Percentiles rank a stretch among this genome's conserved stretches.
phyloP scores from a whole-genome alignment of 441 rosid genomes.

The Isatis lusitanica region DNA sequence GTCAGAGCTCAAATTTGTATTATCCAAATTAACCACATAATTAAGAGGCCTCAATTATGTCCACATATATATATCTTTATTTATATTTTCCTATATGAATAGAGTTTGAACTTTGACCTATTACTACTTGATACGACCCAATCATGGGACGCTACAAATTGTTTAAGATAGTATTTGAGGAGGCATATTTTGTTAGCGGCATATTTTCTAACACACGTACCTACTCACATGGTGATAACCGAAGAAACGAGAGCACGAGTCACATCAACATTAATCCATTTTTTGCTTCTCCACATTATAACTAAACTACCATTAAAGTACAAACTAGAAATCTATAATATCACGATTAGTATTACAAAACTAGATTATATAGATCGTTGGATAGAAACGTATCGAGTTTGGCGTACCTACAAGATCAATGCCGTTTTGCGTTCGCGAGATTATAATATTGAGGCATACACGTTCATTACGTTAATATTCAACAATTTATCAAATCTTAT shows the following conservation, averaged over 20 bases:
- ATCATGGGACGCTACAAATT: slow-evolving; percentile 22
- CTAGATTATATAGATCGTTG: neutral
- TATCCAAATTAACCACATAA: neutral
- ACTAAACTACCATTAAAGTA: neutral
- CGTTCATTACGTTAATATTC: slow-evolving; percentile 3
- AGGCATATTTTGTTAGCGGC: slow-evolving; percentile 23
- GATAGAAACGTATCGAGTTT: slow-evolving; percentile 29
- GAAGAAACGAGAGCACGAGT: slow-evolving; percentile 20
- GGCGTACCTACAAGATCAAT: slow-evolving; percentile 39
- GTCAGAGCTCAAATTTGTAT: slow-evolving; percentile 13
- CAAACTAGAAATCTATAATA: neutral
- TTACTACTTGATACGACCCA: slow-evolving; percentile 8
- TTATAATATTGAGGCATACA: slow-evolving; percentile 6
- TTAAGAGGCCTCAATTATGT: slow-evolving; percentile 4
- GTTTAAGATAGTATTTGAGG: neutral
- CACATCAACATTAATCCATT: slow-evolving; percentile 13
- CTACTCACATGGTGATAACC: slow-evolving; percentile 29
- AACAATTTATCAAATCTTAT: neutral
- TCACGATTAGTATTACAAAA: neutral
- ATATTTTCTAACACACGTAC: slow-evolving; percentile 17
- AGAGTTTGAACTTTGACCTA: slow-evolving; percentile 23
- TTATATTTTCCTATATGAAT: neutral
- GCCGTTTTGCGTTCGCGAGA: slow-evolving; percentile 2
- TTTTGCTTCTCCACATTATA: neutral
- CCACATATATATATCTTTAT: neutral